Base-by-base conservation (phyloP, 257 asterid genomes). In the Fraxinus excelsior region DNA sequence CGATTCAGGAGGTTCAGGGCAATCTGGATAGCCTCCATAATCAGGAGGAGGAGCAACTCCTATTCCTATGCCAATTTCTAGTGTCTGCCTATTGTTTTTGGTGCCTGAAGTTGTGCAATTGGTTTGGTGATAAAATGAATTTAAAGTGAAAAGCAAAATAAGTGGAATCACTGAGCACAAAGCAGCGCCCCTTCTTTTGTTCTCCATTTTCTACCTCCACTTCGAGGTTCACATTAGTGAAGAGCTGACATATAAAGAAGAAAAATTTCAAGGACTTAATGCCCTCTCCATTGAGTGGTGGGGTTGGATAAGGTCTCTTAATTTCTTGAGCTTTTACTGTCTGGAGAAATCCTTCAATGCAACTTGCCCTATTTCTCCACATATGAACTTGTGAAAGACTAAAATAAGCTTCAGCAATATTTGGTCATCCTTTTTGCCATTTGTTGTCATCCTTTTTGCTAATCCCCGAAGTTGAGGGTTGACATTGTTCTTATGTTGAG, bases 21-120 rank as follows among this genome's bases (percentile, higher is more conserved):
- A 83, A 74, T 75, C 83, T 26, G 84, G 81, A 34, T 88, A 86
- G 5, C 46, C 75, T 18, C 84, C 85, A 46, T 80, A 1, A 1
- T 81, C 85, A 11, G 86, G 86, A 29, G 85, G 77, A 16, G 72
- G 81, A 73, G 16, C 25, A 25, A 46, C 76, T 2, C 82, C 80
- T 4, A 70, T 85, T 0, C 91, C 91, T 16, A 84, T 84, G 16
- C 74, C 19, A 72, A 86, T 78, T 53, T 87, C 87, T 2, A 83
- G 82, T 3, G 85, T 13, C 32, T 84, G 23, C 74, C 84, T 84
- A 18, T 71, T n/a, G 62, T 40, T 78, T 2, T 49, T 37, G 16
- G 2, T n/a, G 40, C 37, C 26, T 18, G 82, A 19, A 69, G 75
- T 58, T 0, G 38, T 34, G 76, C 73, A 13, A 23, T 80, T 68